These are phyloP conservation scores for Fusarium sp. DNA, from an alignment of 2,329 filamentous ascomycete genomes.

Conservation along the genomic window DNA sequence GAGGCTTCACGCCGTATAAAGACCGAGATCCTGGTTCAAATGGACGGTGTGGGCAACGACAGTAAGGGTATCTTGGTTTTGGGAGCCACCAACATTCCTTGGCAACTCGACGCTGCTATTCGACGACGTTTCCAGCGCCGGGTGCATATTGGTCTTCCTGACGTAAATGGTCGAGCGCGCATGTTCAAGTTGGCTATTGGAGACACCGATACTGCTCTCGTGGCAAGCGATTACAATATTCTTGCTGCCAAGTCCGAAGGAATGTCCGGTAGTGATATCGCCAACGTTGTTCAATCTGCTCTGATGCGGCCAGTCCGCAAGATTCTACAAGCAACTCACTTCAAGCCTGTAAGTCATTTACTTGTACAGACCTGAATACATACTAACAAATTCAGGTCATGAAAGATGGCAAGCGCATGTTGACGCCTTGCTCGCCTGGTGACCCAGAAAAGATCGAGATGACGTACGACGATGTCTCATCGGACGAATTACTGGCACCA, in stretches of 20 bases:
- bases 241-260: slow-evolving; percentile 88
- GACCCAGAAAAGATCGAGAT: slow-evolving; percentile 89
- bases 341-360: slow-evolving; percentile 79
- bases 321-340: slow-evolving; percentile 97
- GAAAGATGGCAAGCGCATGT: slow-evolving; percentile 72
- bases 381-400: slow-evolving; percentile 67
- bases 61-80: slow-evolving; percentile 93
- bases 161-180: slow-evolving; percentile 84
- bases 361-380: rapidly evolving
- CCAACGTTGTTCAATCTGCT: slow-evolving; percentile 93
- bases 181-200: slow-evolving; percentile 99
- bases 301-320: slow-evolving; percentile 97
- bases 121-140: slow-evolving; percentile 94
- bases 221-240: slow-evolving; percentile 79
- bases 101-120: slow-evolving; percentile 97
- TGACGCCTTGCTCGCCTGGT: slow-evolving; percentile 94
- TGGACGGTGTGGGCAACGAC: slow-evolving; percentile 98
- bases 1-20: slow-evolving; percentile 98
- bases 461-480: slow-evolving; percentile 89
- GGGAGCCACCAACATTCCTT: slow-evolving; percentile 97
- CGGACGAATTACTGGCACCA: slow-evolving; percentile 87
- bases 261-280: slow-evolving; percentile 96
- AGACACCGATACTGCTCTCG: slow-evolving; percentile 87
- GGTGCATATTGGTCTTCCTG: slow-evolving; percentile 94
- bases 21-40: slow-evolving; percentile 97